phyloP scores from a whole-genome alignment of 441 rosid genomes.

The Euphorbia corollata region DNA sequence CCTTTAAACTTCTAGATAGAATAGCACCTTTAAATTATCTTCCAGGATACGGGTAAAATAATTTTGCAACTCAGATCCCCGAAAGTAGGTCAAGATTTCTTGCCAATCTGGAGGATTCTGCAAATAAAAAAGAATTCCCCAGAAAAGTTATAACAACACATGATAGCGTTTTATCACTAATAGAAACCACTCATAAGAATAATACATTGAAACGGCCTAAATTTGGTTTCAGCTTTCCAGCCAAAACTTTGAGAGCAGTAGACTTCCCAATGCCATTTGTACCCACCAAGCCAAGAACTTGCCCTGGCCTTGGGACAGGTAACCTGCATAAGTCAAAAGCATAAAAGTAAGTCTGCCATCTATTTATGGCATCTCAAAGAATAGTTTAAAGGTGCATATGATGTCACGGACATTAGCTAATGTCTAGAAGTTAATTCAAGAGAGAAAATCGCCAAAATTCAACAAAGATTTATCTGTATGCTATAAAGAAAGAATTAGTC shows the following conservation, averaged over 20 bases:
- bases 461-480: neutral
- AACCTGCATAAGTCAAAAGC: slow-evolving; percentile 43
- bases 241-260: slow-evolving; percentile 87
- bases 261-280: slow-evolving; percentile 97
- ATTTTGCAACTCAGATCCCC: slow-evolving; percentile 94
- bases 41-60: slow-evolving; percentile 91
- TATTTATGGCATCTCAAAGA: neutral
- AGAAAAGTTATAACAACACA: slow-evolving; percentile 9
- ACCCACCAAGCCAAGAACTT: slow-evolving; percentile 97
- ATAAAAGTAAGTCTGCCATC: slow-evolving; percentile 4
- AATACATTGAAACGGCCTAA: slow-evolving; percentile 87
- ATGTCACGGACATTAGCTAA: neutral
- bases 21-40: slow-evolving; percentile 82
- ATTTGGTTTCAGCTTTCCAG: slow-evolving; percentile 94
- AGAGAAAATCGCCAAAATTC: neutral
- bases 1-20: neutral
- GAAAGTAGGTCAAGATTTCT: slow-evolving; percentile 87
- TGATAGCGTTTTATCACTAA: slow-evolving; percentile 1
- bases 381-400: neutral
- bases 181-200: slow-evolving; percentile 8
- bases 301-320: slow-evolving; percentile 96
- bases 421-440: too few species aligned
- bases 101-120: slow-evolving; percentile 99
- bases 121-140: slow-evolving; percentile 13
- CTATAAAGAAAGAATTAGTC: too few species aligned